Base-by-base conservation (phyloP, 2,329 filamentous ascomycete species). In the Periglandula ipomoeae region DNA sequence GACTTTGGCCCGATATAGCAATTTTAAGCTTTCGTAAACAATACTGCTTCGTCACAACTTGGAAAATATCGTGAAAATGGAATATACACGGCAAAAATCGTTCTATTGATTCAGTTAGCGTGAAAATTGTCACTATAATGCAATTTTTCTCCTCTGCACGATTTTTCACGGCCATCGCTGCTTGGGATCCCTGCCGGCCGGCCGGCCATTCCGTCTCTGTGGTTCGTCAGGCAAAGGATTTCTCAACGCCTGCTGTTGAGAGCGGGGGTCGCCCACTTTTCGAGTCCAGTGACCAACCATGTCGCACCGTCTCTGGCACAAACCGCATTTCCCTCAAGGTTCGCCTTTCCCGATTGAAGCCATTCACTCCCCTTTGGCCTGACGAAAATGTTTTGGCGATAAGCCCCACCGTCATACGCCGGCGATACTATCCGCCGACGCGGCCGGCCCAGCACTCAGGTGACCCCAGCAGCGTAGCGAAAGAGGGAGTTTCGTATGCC, bases 381-480 rank as follows among this genome's bases (percentile, higher is more conserved):
- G 10, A 39, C 41, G 23, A 47, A 38, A 47, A 47, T 30, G 41
- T 46, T 37, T 51, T 41, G 49, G 50, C 44, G 42, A 50, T 20
- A 39, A 49, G 58, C 55, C 59, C 61, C 61, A 63, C 60, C 54
- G 47, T 46, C 47, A 46, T 50, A 55, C 44, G 44, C 55, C 59
- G 60, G 61, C 55, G 49, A 55, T 61, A 62, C 58, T 58, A 59
- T 60, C 53, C 47, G 50, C 59, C 61, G 59, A 53, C 45, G 19
- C 50, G 55, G 52, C 50, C 50, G 55, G 52, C 50, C 52, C 49
- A 47, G 49, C 51, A 51, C 49, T 53, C 53, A 58, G 60, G 56
- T 55, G 56, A 58, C 54, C 50, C 40, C 51, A 45, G 23, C 40
- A 17, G 27, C 58, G 56, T 61, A 50, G 47, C 46, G 48, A 49